Evolutionary conservation across 768 basidiomycete genomes (phyloP).

Genomic region (Gautieria morchelliformis): DNA sequence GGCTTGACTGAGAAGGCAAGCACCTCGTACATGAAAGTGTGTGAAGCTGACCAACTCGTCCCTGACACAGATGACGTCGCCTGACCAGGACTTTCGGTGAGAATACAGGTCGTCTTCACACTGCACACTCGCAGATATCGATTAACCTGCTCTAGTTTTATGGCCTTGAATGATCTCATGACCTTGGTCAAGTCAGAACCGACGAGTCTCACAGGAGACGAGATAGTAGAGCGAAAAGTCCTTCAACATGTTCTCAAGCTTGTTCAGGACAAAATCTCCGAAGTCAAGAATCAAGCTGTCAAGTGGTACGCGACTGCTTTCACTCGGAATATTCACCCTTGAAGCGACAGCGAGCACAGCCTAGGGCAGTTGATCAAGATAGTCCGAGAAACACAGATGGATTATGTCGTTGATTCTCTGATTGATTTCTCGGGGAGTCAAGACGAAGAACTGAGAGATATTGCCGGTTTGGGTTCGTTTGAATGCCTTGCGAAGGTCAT

Average conservation of each 20-base stretch:
- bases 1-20: conserved; percentile 72
- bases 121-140: conserved; percentile 10
- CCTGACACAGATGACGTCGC: conserved; percentile 66
- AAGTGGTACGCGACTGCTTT: conserved; percentile 59
- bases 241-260: conserved; percentile 76
- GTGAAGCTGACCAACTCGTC: not conserved
- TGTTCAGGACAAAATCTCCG: conserved; percentile 91
- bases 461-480: conserved; percentile 74
- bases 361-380: conserved; percentile 87
- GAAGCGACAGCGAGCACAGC: conserved; percentile 30
- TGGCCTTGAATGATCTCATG: conserved; percentile 94
- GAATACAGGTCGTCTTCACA: conserved; percentile 15
- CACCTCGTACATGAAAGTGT: not conserved
- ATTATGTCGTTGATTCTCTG: conserved; percentile 80
- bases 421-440: conserved; percentile 77
- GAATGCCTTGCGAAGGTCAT: not conserved
- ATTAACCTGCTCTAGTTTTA: conserved; percentile 48
- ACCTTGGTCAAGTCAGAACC: conserved; percentile 77
- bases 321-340: not conserved
- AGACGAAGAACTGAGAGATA: conserved; percentile 91
- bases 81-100: conserved; percentile 85
- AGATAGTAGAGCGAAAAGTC: conserved; percentile 74
- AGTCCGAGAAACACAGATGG: conserved; percentile 73
- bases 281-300: conserved; percentile 96
- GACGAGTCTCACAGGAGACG: conserved; percentile 71